These are phyloP conservation scores for Sugiyamaella lignohabitans DNA, from an alignment of 805 yeast species.

Conservation along the genomic window DNA sequence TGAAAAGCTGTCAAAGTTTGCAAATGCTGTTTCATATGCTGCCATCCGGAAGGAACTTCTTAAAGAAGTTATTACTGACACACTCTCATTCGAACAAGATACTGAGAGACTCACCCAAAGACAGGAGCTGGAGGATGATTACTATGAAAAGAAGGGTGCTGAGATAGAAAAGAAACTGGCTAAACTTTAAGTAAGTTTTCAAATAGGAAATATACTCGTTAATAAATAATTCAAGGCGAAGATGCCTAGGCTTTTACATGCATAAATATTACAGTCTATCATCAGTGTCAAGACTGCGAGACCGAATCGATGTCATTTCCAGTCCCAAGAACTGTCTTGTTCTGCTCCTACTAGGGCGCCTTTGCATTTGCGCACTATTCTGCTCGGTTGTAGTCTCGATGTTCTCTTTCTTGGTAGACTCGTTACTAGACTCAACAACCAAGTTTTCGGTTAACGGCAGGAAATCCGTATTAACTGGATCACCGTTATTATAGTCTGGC, in stretches of 20 bases:
- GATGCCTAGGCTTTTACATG: neutral
- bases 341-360: conserved; percentile 19
- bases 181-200: conserved; percentile 11
- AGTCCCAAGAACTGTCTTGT: conserved; percentile 18
- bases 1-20: conserved; percentile 18
- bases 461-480: no score
- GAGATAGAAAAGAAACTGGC: conserved; percentile 12
- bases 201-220: neutral
- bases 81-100: conserved; percentile 18
- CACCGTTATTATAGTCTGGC: no score
- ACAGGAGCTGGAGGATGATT: conserved; percentile 15
- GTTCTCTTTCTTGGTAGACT: no score
- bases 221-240: neutral
- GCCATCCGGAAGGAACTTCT: conserved; percentile 26
- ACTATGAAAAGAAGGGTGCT: conserved; percentile 9
- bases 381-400: no score
- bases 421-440: no score
- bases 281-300: conserved; percentile 19
- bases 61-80: conserved; percentile 24
- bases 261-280: conserved; percentile 12
- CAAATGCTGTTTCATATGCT: conserved; percentile 30
- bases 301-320: conserved; percentile 20
- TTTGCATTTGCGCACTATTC: no score
- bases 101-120: conserved; percentile 3
- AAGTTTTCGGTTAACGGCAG: no score